Conservation (phyloP, 345 rosid genomes). For the Orychophragmus violaceus region DNA sequence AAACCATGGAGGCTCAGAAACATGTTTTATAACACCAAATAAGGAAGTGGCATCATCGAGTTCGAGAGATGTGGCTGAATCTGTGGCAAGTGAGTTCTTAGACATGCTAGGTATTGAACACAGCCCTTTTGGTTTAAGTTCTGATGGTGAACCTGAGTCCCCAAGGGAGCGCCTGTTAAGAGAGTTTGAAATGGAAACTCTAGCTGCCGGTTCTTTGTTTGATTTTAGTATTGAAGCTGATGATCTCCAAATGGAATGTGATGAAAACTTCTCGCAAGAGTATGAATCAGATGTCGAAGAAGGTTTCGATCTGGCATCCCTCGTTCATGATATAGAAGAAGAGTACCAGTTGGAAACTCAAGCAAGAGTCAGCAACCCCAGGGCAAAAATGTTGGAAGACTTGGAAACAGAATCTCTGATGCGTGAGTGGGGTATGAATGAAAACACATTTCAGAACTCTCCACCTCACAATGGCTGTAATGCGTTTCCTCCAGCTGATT, state of each 20-base stretch:
- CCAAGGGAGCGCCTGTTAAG: constrained; percentile 86
- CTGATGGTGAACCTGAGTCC: constrained; percentile 88
- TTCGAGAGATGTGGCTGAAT: constrained; percentile 51
- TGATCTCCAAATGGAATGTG: constrained; percentile 40
- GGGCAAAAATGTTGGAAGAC: constrained; percentile 67
- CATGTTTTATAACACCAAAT: constrained; percentile 26
- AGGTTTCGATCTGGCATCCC: constrained; percentile 47
- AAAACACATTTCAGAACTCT: constrained; percentile 62
- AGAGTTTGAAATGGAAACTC: constrained; percentile 77
- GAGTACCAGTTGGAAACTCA: constrained; percentile 46
- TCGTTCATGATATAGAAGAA: constrained; percentile 53
- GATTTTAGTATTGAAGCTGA: constrained; percentile 36
- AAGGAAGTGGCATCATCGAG: constrained; percentile 41
- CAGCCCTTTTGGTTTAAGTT: constrained; percentile 60
- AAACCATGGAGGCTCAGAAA: constrained; percentile 29
- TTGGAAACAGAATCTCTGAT: constrained; percentile 80
- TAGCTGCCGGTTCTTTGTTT: constrained; percentile 61
- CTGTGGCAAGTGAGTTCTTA: constrained; percentile 77
- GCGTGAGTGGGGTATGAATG: constrained; percentile 90
- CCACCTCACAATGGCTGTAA: constrained; percentile 42
- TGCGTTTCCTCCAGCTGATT: constrained; percentile 52
- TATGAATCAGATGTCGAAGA: constrained; percentile 37
- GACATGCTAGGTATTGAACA: constrained; percentile 75
- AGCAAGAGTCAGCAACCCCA: constrained; percentile 36
- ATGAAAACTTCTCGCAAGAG: constrained; percentile 25